Evolutionary conservation across 1,284 basidiomycete genomes (phyloP), one percentile per base, ranked within the genome.

Genomic region (Agroathelia rolfsii): DNA sequence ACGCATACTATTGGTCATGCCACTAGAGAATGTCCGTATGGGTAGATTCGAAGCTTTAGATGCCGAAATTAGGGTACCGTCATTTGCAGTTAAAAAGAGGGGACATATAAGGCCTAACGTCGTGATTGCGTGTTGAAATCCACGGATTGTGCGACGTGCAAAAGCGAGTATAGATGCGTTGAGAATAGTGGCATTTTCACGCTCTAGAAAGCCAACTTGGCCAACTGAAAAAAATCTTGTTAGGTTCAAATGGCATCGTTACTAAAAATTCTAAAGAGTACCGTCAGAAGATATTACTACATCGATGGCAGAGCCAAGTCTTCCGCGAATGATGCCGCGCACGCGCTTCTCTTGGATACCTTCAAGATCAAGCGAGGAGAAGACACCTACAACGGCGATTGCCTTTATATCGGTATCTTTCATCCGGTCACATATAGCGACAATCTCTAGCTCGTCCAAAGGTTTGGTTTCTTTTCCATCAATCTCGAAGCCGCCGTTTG

Each of bases 171-270:
- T 65, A 1, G 69, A 69, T 4, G 73, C 70, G 45, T 77, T 77
- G 39, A 76, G 58, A 31, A 77, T 73, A 13, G 70, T 51, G 0
- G 75, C 73, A 37, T 77, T 76, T 49, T 76, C 75, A 23, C 74
- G 64, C 43, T 75, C 69, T 11, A 76, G 53, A 32, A 76, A 58
- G 29, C 73, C 71, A 33, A 72, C 56, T 38, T 67, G 64, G 7
- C 66, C 70, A 31, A 73, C 69, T 68, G 35, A 3, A 28, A 21
- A 6, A 9, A 25, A 20, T 3, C 16, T 26, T 30, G 8, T 9
- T 21, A 53, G 30, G 51, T 52, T 14, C 49, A 46, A 22, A 55
- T 50, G 43, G 52, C 31, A 24, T 52, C 40, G 27, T 16, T 20
- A 21, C 20, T 17, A 12, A 14, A 21, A 10, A 23, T 11, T 6